Base-by-base conservation (phyloP, 495 filamentous ascomycete genomes). In the Terfezia boudieri region DNA sequence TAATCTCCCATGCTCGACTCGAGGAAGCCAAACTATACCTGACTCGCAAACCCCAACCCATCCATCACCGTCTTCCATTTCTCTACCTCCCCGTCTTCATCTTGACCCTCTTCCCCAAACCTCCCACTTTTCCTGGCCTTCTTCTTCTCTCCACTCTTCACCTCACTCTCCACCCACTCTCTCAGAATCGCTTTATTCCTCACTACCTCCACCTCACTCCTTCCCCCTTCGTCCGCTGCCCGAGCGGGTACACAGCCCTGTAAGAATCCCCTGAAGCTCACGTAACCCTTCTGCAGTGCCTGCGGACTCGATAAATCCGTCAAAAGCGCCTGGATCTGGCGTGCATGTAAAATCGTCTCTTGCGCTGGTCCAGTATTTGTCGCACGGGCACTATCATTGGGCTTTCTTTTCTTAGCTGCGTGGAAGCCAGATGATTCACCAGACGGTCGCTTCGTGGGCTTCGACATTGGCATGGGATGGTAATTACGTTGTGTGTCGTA, bases 31-130 rank as follows among this genome's bases (percentile, higher is more conserved):
- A 17, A 53, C 48, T 16, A 36, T 59, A 61, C 62, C 61, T 64
- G 62, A 43, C 55, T 57, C 53, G 62, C 62, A 55, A 59, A 65
- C 51, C 59, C 55, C 56, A 62, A 65, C 43, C 59, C 61, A 46
- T 65, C 57, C 16, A 58, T 50, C 46, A 65, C 64, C n/a, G 59
- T 51, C 22, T 53, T 52, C 14, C 14, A 20, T 49, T 57, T 50
- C 36, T 53, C 48, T 49, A 20, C 49, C 32, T 23, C 54, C 10
- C 49, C 53, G 14, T 54, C 54, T 23, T 43, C 57, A 51, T 23
- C 54, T 36, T 60, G 59, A 56, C 23, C 35, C 55, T 46, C 57
- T 20, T 56, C 48, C 8, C 22, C 49, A 16, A 57, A 41, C 46
- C n/a, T 58, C n/a, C 48, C 32, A 11, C 41, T 53, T 50, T 61